A percentile compares a stretch with the other conserved stretches of the same genome.
Evolutionary conservation across 345 rosid species (phyloP).

Genomic region (Linum trigynum): DNA sequence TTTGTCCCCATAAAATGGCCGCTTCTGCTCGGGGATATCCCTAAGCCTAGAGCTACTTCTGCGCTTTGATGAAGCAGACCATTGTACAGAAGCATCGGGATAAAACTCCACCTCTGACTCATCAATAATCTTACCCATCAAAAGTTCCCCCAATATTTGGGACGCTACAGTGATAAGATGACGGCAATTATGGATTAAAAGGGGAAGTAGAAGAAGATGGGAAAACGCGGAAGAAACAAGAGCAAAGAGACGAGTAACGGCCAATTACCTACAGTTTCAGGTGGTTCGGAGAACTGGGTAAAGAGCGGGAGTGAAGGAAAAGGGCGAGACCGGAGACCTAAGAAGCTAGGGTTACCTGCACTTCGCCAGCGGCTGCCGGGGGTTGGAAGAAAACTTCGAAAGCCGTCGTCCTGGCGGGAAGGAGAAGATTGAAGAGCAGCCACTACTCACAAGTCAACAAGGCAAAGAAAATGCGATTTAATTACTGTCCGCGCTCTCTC

Average conservation of each 20-base stretch:
- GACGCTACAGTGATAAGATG: background rate
- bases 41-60: constrained; percentile 12
- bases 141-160: background rate
- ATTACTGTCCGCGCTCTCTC: too few relatives aligned
- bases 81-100: background rate
- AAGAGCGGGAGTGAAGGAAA: background rate
- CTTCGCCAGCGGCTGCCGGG: background rate
- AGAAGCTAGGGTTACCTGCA: background rate
- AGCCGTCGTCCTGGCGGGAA: background rate
- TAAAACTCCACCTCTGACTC: constrained; percentile 2
- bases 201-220: background rate
- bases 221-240: background rate
- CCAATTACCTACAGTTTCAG: background rate
- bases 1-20: constrained; percentile 10
- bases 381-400: background rate
- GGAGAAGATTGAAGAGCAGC: background rate
- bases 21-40: constrained; percentile 4
- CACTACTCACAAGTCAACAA: too few relatives aligned
- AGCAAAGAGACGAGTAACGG: background rate
- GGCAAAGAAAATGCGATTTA: too few relatives aligned
- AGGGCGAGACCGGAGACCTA: background rate
- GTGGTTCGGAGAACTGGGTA: background rate
- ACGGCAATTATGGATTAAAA: background rate
- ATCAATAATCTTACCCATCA: constrained; percentile 6
- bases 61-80: background rate